Evolutionary conservation across 768 basidiomycete species (phyloP).

Genomic region (Tulasnella calospora): DNA sequence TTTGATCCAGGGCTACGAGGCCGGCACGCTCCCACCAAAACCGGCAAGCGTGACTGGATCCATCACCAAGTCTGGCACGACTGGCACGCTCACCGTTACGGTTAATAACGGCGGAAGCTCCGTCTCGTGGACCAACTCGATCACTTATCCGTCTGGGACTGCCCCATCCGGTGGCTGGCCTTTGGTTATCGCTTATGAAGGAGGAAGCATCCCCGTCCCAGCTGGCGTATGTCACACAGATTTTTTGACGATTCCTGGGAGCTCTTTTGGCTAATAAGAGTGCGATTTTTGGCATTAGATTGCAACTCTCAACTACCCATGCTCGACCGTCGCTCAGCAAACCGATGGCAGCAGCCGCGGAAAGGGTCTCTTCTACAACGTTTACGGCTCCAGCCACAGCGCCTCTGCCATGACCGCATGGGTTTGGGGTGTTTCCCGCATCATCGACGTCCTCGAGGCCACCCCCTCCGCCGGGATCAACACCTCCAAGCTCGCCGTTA

Average conservation of each 20-base stretch:
- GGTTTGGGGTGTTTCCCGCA: slow-evolving; percentile 57
- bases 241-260: background rate
- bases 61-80: slow-evolving; percentile 32
- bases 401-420: slow-evolving; percentile 57
- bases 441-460: slow-evolving; percentile 56
- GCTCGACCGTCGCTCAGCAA: slow-evolving; percentile 46
- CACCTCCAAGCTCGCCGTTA: slow-evolving; percentile 48
- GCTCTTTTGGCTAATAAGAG: background rate
- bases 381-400: slow-evolving; percentile 47
- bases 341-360: slow-evolving; percentile 46
- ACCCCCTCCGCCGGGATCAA: slow-evolving; percentile 49
- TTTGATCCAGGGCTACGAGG: slow-evolving; percentile 51
- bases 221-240: slow-evolving; percentile 29
- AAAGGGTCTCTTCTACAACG: slow-evolving; percentile 52
- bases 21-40: slow-evolving; percentile 48
- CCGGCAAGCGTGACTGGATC: slow-evolving; percentile 47
- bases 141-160: slow-evolving; percentile 42
- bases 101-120: slow-evolving; percentile 45
- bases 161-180: slow-evolving; percentile 43
- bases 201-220: slow-evolving; percentile 40
- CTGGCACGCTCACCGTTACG: slow-evolving; percentile 45
- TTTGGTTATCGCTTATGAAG: slow-evolving; percentile 50
- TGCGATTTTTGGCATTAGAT: background rate
- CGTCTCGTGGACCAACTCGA: slow-evolving; percentile 48
- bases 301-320: slow-evolving; percentile 17